Evolutionary conservation across 305 asterid genomes (phyloP).

Genomic region (Plantago coronopus): DNA sequence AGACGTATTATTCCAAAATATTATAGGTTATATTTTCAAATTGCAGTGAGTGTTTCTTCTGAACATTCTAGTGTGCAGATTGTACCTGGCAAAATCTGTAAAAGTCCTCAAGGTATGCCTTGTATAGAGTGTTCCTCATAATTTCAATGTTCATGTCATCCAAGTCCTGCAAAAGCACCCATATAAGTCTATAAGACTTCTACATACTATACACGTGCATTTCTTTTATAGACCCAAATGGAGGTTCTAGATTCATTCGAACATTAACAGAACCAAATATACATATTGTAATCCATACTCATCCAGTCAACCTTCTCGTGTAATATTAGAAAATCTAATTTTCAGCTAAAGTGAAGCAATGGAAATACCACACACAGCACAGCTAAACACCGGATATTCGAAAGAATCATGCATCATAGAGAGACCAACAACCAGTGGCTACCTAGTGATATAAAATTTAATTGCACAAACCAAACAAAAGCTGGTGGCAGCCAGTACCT

Average conservation of each 20-base stretch:
- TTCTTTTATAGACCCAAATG: neutral
- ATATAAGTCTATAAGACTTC: slow-evolving; percentile 5
- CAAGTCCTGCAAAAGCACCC: slow-evolving; percentile 38
- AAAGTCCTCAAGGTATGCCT: slow-evolving; percentile 97
- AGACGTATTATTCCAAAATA: slow-evolving; percentile 11
- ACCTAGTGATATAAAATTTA: slow-evolving; percentile 8
- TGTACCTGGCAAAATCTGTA: slow-evolving; percentile 84
- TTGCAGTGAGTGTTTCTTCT: slow-evolving; percentile 13
- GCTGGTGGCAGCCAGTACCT: slow-evolving; percentile 42
- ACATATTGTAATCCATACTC: neutral
- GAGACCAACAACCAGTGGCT: neutral
- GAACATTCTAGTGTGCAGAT: slow-evolving; percentile 15
- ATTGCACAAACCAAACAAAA: neutral
- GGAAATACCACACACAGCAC: neutral
- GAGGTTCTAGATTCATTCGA: neutral
- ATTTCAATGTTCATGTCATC: slow-evolving; percentile 71
- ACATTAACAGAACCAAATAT: slow-evolving; percentile 5
- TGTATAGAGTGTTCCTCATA: slow-evolving; percentile 78
- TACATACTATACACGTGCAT: neutral
- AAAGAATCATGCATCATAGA: neutral
- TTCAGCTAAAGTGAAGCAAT: neutral
- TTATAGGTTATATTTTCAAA: neutral
- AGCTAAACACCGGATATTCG: too few relatives aligned
- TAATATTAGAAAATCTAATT: neutral
- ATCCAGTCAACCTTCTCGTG: neutral